Evolutionary conservation across 2,329 filamentous ascomycete genomes (phyloP).

Genomic region (Didymella sp.): DNA sequence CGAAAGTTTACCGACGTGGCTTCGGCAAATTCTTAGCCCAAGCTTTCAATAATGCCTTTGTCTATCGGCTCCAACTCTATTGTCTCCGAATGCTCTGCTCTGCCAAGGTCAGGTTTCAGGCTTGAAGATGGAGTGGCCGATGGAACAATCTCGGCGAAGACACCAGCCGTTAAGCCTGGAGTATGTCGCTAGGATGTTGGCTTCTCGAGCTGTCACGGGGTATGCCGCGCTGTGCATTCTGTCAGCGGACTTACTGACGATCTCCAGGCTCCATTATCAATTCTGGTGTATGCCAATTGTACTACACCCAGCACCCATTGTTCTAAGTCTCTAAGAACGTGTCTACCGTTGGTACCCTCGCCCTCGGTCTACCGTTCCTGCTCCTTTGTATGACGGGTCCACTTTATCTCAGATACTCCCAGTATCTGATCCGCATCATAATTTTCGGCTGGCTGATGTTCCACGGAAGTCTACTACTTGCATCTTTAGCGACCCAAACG

Average conservation of each 20-base stretch:
- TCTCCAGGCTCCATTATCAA: neutral
- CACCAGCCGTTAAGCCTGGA: neutral
- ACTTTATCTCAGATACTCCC: neutral
- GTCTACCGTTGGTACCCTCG: neutral
- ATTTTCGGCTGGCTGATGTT: neutral
- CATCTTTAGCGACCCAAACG: neutral
- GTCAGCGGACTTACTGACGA: neutral
- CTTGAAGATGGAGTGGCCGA: neutral
- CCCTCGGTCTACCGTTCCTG: neutral
- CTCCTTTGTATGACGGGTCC: neutral
- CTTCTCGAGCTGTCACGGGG: neutral
- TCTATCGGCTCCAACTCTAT: neutral
- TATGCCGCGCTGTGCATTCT: neutral
- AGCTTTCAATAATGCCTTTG: neutral
- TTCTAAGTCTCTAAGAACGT: neutral
- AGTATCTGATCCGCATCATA: neutral
- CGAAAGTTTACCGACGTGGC: neutral
- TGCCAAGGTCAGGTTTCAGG: neutral
- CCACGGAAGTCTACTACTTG: neutral
- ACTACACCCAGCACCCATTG: neutral
- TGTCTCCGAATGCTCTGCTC: neutral
- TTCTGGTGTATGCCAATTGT: neutral
- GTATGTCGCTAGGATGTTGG: neutral
- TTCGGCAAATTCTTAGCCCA: neutral
- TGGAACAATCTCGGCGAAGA: neutral